These are phyloP conservation scores for Lachancea thermotolerans DNA, from an alignment of 805 yeast species.

Conservation along the genomic window DNA sequence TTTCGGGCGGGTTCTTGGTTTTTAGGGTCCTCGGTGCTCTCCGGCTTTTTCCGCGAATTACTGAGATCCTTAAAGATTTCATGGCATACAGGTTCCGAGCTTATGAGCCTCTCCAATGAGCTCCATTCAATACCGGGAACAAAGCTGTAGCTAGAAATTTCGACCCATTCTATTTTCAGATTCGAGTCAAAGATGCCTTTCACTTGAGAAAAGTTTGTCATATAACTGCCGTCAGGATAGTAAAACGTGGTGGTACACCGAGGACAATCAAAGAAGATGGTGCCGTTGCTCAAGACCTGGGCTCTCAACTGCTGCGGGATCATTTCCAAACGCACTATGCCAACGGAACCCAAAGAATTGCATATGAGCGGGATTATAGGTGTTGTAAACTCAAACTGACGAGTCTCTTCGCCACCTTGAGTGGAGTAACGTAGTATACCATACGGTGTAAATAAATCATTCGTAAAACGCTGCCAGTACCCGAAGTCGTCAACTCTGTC, in stretches of 20 bases:
- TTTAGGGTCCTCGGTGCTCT: constrained; percentile 1
- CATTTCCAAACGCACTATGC: constrained; percentile 47
- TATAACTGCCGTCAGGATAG: constrained; percentile 65
- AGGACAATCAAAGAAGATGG: constrained; percentile 48
- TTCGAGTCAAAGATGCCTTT: constrained; percentile 57
- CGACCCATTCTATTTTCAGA: constrained; percentile 66
- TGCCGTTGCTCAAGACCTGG: constrained; percentile 46
- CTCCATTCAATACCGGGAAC: constrained; percentile 42
- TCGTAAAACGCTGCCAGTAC: constrained; percentile 45
- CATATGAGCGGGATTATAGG: constrained; percentile 58
- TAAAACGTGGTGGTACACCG: constrained; percentile 42
- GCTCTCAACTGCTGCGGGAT: constrained; percentile 45
- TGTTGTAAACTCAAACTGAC: constrained; percentile 58
- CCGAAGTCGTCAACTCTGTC: constrained; percentile 39
- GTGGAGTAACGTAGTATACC: constrained; percentile 44
- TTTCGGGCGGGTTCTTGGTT: constrained; percentile 5
- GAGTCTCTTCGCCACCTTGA: constrained; percentile 39
- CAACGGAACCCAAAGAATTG: constrained; percentile 44
- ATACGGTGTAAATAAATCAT: constrained; percentile 46
- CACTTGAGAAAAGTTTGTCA: constrained; percentile 53
- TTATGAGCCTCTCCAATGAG: constrained; percentile 38
- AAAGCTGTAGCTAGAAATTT: constrained; percentile 45
- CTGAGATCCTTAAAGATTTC: constrained; percentile 16
- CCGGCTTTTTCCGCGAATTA: constrained; percentile 6
- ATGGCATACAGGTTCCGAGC: constrained; percentile 21